These are phyloP conservation scores for Raffaelea arxii DNA, from an alignment of 2,329 filamentous ascomycete genomes.

Conservation along the genomic window DNA sequence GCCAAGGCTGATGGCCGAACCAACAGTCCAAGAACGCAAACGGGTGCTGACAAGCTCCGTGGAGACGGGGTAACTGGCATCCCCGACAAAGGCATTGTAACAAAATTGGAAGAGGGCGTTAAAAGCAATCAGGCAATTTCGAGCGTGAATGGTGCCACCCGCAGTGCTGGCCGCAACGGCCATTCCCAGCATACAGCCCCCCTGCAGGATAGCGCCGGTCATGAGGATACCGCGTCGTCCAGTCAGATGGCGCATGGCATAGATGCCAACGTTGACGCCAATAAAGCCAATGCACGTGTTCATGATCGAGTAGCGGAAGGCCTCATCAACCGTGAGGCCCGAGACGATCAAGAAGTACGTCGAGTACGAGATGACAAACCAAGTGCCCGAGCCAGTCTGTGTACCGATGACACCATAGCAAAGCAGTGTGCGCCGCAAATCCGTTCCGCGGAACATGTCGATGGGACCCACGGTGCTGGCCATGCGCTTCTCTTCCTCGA, in stretches of 20 bases:
- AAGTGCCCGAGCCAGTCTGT: slow-evolving; percentile 33
- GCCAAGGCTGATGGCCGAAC: slow-evolving; percentile 35
- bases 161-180: slow-evolving; percentile 25
- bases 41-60: slow-evolving; percentile 34
- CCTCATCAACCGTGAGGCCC: slow-evolving; percentile 27
- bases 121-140: slow-evolving; percentile 26
- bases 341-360: slow-evolving; percentile 38
- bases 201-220: slow-evolving; percentile 31
- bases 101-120: slow-evolving; percentile 23
- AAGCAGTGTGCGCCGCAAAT: slow-evolving; percentile 38
- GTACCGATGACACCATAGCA: slow-evolving; percentile 37
- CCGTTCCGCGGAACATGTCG: slow-evolving; percentile 27
- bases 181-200: slow-evolving; percentile 32
- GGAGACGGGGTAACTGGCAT: slow-evolving; percentile 30
- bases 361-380: slow-evolving; percentile 40
- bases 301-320: slow-evolving; percentile 40
- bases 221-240: slow-evolving; percentile 38
- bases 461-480: slow-evolving; percentile 21
- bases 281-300: slow-evolving; percentile 38
- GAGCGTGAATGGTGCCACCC: slow-evolving; percentile 17
- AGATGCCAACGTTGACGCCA: slow-evolving; percentile 38
- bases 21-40: slow-evolving; percentile 36
- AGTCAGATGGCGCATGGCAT: slow-evolving; percentile 34
- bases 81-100: slow-evolving; percentile 29
- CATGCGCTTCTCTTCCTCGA: slow-evolving; percentile 26